A percentile compares a stretch with the other conserved stretches of the same genome.
Evolutionary conservation across 495 filamentous ascomycete genomes (phyloP).

Genomic region (Hyaloscypha bicolor): DNA sequence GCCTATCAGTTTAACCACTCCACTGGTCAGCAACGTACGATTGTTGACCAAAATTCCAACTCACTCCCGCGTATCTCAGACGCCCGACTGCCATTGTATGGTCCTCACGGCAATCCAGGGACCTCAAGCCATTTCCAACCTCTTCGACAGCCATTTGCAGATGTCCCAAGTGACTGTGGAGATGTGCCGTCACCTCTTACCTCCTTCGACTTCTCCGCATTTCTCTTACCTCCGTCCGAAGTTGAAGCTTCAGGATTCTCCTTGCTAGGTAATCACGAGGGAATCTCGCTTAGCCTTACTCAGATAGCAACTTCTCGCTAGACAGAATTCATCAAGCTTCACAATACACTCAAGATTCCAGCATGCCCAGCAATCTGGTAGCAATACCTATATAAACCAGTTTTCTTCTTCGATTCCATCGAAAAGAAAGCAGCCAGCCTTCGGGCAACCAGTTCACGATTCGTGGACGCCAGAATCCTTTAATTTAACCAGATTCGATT

Average conservation of each 20-base stretch:
- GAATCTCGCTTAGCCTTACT: too few relatives aligned
- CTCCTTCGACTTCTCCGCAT: not conserved
- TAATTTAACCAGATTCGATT: too few relatives aligned
- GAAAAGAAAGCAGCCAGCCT: too few relatives aligned
- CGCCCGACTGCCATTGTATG: not conserved
- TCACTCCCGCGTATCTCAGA: not conserved
- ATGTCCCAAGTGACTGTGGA: not conserved
- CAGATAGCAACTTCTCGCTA: too few relatives aligned
- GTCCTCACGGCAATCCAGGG: not conserved
- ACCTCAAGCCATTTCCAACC: not conserved
- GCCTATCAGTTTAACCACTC: not conserved
- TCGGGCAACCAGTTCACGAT: too few relatives aligned
- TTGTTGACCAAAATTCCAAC: not conserved
- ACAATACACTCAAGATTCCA: too few relatives aligned
- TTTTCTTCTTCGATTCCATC: too few relatives aligned
- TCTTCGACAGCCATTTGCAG: not conserved
- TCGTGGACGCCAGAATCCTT: too few relatives aligned
- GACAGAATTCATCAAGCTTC: too few relatives aligned
- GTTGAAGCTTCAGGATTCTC: not conserved
- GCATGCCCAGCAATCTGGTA: too few relatives aligned
- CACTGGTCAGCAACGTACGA: not conserved
- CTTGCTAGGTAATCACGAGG: too few relatives aligned
- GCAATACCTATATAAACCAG: too few relatives aligned
- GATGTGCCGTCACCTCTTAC: not conserved
- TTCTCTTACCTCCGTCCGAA: not conserved